Conservation (phyloP, 179 eudicot species). For the Corrigiola litoralis region DNA sequence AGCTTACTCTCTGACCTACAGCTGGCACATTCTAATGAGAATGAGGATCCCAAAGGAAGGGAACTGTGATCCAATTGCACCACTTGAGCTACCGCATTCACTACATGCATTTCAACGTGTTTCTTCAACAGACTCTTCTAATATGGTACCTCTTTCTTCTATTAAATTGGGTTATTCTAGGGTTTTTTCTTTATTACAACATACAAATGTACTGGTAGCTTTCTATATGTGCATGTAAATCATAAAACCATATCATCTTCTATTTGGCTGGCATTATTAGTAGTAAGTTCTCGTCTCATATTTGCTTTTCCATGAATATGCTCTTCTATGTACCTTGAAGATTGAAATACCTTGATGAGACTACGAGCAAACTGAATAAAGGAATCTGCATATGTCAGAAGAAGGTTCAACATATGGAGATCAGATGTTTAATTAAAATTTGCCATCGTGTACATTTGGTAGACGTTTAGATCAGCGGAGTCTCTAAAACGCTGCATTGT, state of each 20-base stretch:
- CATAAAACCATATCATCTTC: no score
- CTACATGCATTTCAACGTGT: conserved; percentile 82
- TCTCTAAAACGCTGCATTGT: not conserved
- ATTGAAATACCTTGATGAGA: no score
- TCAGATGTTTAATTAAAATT: no score
- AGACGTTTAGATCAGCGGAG: no score
- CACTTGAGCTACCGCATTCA: conserved; percentile 92
- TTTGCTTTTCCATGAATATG: no score
- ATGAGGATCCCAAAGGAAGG: conserved; percentile 68
- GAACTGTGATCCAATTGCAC: conserved; percentile 79
- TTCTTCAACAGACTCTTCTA: conserved; percentile 58
- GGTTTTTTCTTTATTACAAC: not conserved
- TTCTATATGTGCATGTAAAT: not conserved
- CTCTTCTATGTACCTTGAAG: no score
- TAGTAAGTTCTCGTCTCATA: not conserved
- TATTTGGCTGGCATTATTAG: not conserved
- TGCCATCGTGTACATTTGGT: no score
- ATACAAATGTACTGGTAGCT: no score
- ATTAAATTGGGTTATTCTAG: not conserved
- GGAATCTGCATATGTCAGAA: no score
- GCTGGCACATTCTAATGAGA: conserved; percentile 98
- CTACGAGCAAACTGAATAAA: no score
- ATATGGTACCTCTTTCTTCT: conserved; percentile 41
- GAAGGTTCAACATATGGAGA: no score
- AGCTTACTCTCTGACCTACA: conserved; percentile 16